Evolutionary conservation across 169 alveolate genomes (phyloP).

Genomic region (Besnoitia besnoiti): DNA sequence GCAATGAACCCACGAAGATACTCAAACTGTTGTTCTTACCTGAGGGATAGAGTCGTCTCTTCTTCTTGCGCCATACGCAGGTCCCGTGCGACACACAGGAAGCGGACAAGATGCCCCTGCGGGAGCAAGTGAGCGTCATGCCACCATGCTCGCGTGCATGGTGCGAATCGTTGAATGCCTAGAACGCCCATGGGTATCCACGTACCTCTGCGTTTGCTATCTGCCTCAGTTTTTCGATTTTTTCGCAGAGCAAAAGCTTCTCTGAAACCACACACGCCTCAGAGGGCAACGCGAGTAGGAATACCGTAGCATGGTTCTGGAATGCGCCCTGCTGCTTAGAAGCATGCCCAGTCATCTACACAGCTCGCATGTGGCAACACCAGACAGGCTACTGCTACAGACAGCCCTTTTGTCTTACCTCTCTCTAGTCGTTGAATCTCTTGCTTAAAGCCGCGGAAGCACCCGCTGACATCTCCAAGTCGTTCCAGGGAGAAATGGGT

Average conservation of each 20-base stretch:
- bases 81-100: neutral
- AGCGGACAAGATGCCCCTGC: neutral
- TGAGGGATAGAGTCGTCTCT: neutral
- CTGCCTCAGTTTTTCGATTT: constrained; percentile 18
- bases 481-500: neutral
- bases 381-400: neutral
- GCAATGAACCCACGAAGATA: too few relatives aligned
- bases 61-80: neutral
- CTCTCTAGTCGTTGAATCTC: constrained; percentile 11
- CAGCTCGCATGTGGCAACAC: too few relatives aligned
- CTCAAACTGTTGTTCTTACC: neutral
- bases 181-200: too few relatives aligned
- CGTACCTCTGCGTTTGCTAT: neutral
- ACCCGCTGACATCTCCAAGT: neutral
- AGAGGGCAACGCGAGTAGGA: too few relatives aligned
- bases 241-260: constrained; percentile 14
- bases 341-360: too few relatives aligned
- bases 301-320: too few relatives aligned
- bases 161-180: too few relatives aligned
- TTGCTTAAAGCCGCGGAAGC: neutral
- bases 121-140: neutral
- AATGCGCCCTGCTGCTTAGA: too few relatives aligned
- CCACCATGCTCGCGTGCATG: neutral
- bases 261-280: too few relatives aligned
- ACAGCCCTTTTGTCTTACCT: neutral